These are phyloP conservation scores for Coriolopsis trogii DNA, from an alignment of 1,284 basidiomycete genomes.

Conservation along the genomic window DNA sequence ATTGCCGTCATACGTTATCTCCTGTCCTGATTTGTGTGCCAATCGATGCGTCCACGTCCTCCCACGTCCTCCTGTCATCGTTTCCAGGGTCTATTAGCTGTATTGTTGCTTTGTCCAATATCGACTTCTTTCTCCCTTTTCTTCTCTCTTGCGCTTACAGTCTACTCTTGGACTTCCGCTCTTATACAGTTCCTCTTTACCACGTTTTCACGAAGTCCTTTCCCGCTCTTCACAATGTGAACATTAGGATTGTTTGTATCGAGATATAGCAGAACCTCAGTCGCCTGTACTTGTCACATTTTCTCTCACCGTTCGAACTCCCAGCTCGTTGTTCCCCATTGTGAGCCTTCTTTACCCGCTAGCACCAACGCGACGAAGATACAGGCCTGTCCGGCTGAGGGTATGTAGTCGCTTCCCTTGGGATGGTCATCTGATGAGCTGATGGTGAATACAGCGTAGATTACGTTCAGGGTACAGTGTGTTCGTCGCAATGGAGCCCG, in stretches of 20 bases:
- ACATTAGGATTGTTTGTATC: slow-evolving; percentile 21
- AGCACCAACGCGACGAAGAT: too few species aligned
- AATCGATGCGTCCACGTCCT: slow-evolving; percentile 7
- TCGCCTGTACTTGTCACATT: slow-evolving; percentile 4
- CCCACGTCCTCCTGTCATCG: slow-evolving; percentile 4
- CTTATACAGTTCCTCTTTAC: not conserved
- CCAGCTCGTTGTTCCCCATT: too few species aligned
- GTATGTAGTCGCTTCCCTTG: too few species aligned
- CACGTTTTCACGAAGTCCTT: not conserved
- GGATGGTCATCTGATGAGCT: too few species aligned
- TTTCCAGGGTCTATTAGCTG: slow-evolving; percentile 16
- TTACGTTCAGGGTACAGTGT: too few species aligned
- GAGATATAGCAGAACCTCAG: slow-evolving; percentile 14
- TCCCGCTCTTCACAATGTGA: slow-evolving; percentile 15
- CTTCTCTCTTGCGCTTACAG: not conserved
- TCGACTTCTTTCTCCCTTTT: not conserved
- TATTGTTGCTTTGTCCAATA: slow-evolving; percentile 21
- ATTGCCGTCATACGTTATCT: too few species aligned
- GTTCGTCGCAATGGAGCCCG: not conserved
- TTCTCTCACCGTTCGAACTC: not conserved
- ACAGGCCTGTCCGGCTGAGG: too few species aligned
- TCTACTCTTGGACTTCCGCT: not conserved
- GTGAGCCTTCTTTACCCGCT: too few species aligned
- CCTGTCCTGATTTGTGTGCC: slow-evolving; percentile 7
- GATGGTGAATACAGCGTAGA: too few species aligned